phyloP scores from a whole-genome alignment of 345 rosid species.

The Lumnitzera racemosa region DNA sequence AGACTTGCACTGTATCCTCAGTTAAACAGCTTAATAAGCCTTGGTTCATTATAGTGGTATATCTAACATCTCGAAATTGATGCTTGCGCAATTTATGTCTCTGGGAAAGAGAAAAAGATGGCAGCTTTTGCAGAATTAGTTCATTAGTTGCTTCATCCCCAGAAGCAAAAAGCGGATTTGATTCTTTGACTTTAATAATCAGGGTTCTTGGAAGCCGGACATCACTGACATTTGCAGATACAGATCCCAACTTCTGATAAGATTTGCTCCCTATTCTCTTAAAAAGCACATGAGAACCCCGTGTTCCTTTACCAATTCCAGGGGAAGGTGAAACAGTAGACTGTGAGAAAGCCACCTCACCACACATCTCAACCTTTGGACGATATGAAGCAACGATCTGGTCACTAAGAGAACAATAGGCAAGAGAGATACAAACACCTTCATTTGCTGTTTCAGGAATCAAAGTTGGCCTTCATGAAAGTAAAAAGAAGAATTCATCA shows the following conservation, averaged over 20 bases:
- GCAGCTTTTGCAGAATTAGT: slow-evolving; percentile 61
- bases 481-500: background rate
- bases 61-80: slow-evolving; percentile 60
- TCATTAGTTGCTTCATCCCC: slow-evolving; percentile 54
- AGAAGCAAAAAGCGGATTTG: slow-evolving; percentile 38
- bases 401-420: slow-evolving; percentile 44
- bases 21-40: slow-evolving; percentile 60
- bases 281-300: slow-evolving; percentile 51
- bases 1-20: slow-evolving; percentile 53
- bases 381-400: slow-evolving; percentile 74
- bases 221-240: slow-evolving; percentile 41
- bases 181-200: slow-evolving; percentile 37
- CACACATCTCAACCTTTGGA: slow-evolving; percentile 43
- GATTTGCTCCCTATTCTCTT: slow-evolving; percentile 35
- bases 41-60: slow-evolving; percentile 12
- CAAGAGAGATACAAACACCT: slow-evolving; percentile 79
- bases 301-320: slow-evolving; percentile 28
- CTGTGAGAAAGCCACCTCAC: slow-evolving; percentile 37
- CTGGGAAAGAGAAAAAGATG: slow-evolving; percentile 36
- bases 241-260: slow-evolving; percentile 37
- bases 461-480: slow-evolving; percentile 45
- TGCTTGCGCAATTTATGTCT: slow-evolving; percentile 35
- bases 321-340: slow-evolving; percentile 32
- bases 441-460: slow-evolving; percentile 46
- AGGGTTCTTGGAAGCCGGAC: slow-evolving; percentile 61